These are phyloP conservation scores for Colletotrichum brevisporum DNA, from an alignment of 2,329 filamentous ascomycete genomes.

Conservation along the genomic window DNA sequence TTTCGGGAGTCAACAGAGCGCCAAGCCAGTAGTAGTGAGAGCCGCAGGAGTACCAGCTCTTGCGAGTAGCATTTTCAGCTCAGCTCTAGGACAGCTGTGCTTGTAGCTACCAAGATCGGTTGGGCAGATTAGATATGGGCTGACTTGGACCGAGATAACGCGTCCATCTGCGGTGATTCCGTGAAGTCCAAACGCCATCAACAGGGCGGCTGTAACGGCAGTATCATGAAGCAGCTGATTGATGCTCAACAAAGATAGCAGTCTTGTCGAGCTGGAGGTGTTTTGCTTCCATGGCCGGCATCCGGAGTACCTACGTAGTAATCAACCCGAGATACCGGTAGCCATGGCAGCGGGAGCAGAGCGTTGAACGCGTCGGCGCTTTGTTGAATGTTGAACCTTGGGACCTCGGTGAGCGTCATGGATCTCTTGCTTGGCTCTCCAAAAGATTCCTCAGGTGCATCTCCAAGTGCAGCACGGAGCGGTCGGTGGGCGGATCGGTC, in stretches of 20 bases:
- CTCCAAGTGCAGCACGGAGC: background rate
- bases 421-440: background rate
- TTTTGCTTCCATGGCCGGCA: too few species aligned
- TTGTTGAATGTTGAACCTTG: slow-evolving; percentile 2
- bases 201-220: too few species aligned
- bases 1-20: slow-evolving; percentile 8
- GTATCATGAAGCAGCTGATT: too few species aligned
- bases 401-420: background rate
- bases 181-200: too few species aligned
- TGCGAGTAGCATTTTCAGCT: background rate
- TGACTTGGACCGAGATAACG: too few species aligned
- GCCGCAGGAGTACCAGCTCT: background rate
- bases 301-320: too few species aligned
- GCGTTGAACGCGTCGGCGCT: slow-evolving; percentile 18
- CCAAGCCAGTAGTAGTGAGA: slow-evolving; percentile 22
- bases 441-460: slow-evolving; percentile 8
- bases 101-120: too few species aligned
- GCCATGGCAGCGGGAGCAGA: background rate
- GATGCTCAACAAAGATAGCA: too few species aligned
- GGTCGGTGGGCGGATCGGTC: slow-evolving; percentile 11
- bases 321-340: too few species aligned
- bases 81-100: background rate
- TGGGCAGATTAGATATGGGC: too few species aligned
- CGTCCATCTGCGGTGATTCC: too few species aligned
- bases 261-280: too few species aligned